Evolutionary conservation across 2,329 filamentous ascomycete genomes (phyloP).

Genomic region (Tolypocladium inflatum): DNA sequence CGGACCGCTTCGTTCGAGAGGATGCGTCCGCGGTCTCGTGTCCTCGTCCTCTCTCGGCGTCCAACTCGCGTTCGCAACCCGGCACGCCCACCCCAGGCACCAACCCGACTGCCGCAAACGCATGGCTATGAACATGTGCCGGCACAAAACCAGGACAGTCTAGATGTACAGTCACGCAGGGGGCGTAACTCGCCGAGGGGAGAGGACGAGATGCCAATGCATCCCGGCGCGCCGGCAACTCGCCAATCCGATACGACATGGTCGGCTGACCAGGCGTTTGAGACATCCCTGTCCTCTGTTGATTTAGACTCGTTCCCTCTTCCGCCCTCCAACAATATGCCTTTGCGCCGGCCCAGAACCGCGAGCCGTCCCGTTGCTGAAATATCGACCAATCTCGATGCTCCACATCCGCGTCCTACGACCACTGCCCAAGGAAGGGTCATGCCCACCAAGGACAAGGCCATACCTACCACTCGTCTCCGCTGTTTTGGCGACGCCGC

Average conservation of each 20-base stretch:
- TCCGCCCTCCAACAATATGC: conserved; percentile 7
- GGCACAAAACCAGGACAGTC: not conserved
- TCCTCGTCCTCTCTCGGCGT: conserved; percentile 15
- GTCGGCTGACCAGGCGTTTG: conserved; percentile 1
- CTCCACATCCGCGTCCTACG: not conserved
- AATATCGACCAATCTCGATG: not conserved
- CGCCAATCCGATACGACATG: not conserved
- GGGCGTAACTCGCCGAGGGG: not conserved
- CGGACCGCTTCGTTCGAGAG: conserved; percentile 10
- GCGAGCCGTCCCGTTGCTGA: not conserved
- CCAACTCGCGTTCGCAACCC: conserved; percentile 12
- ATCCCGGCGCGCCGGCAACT: not conserved
- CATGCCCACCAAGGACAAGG: not conserved
- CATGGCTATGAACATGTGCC: not conserved
- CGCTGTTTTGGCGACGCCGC: conserved; percentile 8
- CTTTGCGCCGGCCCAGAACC: not conserved
- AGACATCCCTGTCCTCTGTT: conserved; percentile 9
- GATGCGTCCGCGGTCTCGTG: conserved; percentile 14
- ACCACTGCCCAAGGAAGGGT: conserved; percentile 1
- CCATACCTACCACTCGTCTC: not conserved
- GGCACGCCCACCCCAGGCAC: conserved; percentile 1
- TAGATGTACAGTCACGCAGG: not conserved
- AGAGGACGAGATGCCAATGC: not conserved
- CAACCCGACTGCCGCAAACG: not conserved
- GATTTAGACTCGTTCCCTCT: conserved; percentile 13